Evolutionary conservation across 108 stramenopile species (phyloP).

Genomic region (Cyclotella choctawhatcheeana): DNA sequence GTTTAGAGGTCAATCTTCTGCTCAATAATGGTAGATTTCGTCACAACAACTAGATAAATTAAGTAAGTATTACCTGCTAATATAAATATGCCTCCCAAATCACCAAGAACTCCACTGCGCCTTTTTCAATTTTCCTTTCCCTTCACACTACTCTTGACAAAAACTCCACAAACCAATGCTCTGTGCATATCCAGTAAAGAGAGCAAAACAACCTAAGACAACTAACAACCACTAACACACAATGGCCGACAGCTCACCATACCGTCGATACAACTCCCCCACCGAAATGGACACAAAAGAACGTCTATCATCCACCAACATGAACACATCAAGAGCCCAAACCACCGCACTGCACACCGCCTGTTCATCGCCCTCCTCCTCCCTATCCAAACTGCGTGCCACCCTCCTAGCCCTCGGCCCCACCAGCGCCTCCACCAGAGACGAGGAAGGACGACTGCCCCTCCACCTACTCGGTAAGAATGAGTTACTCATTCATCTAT

Average conservation of each 20-base stretch:
- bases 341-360: slow-evolving; percentile 51
- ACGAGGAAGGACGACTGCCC: slow-evolving; percentile 37
- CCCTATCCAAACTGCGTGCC: slow-evolving; percentile 55
- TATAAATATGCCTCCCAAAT: no score
- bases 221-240: slow-evolving; percentile 2
- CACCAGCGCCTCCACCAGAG: slow-evolving; percentile 15
- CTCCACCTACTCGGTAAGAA: slow-evolving; percentile 47
- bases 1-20: no score
- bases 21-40: no score
- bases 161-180: no score
- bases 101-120: no score
- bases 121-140: no score
- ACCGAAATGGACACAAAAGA: slow-evolving; percentile 6
- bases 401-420: slow-evolving; percentile 47
- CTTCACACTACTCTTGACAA: no score
- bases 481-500: slow-evolving; percentile 47
- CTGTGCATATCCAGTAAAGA: no score
- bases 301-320: neutral
- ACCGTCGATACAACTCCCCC: slow-evolving; percentile 34
- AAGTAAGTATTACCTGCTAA: no score
- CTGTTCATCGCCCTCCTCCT: slow-evolving; percentile 51
- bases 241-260: slow-evolving; percentile 9
- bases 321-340: neutral
- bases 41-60: no score
- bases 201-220: neutral